Conservation (phyloP, 257 asterid species). For the Cynanchum wilfordii region DNA sequence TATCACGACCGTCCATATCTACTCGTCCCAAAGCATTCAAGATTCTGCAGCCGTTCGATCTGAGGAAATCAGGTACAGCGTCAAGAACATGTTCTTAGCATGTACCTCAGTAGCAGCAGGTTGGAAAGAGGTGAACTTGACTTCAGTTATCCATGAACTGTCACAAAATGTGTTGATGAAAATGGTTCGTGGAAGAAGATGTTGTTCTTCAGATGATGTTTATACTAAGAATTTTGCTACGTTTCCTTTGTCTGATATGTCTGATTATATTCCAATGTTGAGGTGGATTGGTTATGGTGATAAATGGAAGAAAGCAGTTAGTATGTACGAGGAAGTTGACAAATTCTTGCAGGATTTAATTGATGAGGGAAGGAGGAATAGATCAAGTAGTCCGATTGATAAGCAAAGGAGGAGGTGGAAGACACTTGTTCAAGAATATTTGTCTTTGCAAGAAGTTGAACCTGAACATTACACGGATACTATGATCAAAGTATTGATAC, state of each 20-base stretch:
- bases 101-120: too few relatives aligned
- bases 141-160: constrained; percentile 33
- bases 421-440: too few relatives aligned
- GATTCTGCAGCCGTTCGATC: too few relatives aligned
- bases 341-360: constrained; percentile 46
- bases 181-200: constrained; percentile 55
- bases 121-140: constrained; percentile 33
- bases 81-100: constrained; percentile 32
- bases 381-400: too few relatives aligned
- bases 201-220: constrained; percentile 27
- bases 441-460: constrained; percentile 23
- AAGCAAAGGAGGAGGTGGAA: too few relatives aligned
- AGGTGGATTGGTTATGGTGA: constrained; percentile 44
- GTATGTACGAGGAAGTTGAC: constrained; percentile 37
- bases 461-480: constrained; percentile 19
- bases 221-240: not conserved
- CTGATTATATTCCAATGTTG: constrained; percentile 15
- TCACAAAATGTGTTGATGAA: constrained; percentile 40
- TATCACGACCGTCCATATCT: constrained; percentile 36
- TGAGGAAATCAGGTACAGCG: constrained; percentile 8
- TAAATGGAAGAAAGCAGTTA: constrained; percentile 31
- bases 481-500: not conserved
- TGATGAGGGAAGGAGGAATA: too few relatives aligned
- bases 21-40: constrained; percentile 24
- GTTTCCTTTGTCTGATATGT: constrained; percentile 22